Conservation (phyloP, 352 stramenopile genomes). For the Pythium monospermum region DNA sequence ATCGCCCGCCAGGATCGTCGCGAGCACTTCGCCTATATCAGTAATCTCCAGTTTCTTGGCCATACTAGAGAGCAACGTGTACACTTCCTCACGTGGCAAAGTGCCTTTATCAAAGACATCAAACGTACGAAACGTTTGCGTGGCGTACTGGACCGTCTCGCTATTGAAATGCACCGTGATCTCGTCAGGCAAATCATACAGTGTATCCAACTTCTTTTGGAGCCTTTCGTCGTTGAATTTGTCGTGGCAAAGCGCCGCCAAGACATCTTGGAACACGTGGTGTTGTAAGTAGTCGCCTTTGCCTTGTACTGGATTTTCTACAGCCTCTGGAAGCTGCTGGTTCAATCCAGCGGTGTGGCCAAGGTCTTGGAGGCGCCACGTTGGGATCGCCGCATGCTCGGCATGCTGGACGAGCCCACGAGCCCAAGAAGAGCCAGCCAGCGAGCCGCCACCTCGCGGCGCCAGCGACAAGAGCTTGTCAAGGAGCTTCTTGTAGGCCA, state of each 20-base stretch:
- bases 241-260: conserved; percentile 29
- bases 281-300: conserved; percentile 21
- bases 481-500: conserved; percentile 2
- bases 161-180: conserved; percentile 25
- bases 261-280: conserved; percentile 30
- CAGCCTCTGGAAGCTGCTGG: neutral
- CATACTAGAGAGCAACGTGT: conserved; percentile 32
- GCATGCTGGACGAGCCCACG: conserved; percentile 8
- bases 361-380: conserved; percentile 12
- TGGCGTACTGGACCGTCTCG: conserved; percentile 26
- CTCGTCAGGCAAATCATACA: conserved; percentile 28
- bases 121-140: conserved; percentile 37
- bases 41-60: conserved; percentile 31
- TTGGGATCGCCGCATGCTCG: conserved; percentile 8
- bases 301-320: neutral
- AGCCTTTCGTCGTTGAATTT: conserved; percentile 19
- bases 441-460: neutral
- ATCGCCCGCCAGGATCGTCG: conserved; percentile 12
- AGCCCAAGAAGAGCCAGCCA: no score
- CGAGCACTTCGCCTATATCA: conserved; percentile 36
- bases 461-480: neutral
- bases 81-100: conserved; percentile 34
- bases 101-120: conserved; percentile 35
- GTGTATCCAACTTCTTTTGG: conserved; percentile 14
- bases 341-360: no score